phyloP scores from a whole-genome alignment of 257 asterid species.

The Linaria vulgaris region DNA sequence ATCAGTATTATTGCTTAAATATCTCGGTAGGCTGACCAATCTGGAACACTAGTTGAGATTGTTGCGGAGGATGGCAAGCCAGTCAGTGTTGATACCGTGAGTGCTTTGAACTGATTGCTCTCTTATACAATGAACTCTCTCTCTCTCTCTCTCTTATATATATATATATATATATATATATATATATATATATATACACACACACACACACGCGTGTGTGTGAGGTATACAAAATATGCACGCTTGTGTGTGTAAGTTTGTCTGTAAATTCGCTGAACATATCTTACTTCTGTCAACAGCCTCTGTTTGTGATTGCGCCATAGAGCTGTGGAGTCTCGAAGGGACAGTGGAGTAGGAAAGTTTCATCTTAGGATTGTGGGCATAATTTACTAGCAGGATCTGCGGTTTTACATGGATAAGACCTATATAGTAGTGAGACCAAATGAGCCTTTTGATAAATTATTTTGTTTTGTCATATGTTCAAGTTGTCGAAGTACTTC shows the following conservation, averaged over 20 bases:
- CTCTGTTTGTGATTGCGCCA: slow-evolving; percentile 73
- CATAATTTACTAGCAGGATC: slow-evolving; percentile 19
- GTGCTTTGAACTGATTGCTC: slow-evolving; percentile 28
- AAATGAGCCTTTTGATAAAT: slow-evolving; percentile 19
- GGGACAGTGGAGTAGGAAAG: slow-evolving; percentile 22
- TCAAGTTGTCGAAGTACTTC: background rate
- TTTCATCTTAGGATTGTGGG: slow-evolving; percentile 15
- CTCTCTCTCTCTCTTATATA: too few relatives aligned
- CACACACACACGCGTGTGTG: too few relatives aligned
- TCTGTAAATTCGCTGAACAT: slow-evolving; percentile 17
- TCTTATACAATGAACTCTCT: background rate
- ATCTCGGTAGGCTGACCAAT: slow-evolving; percentile 42
- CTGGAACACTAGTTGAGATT: slow-evolving; percentile 60
- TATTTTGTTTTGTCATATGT: slow-evolving; percentile 9
- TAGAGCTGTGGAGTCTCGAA: slow-evolving; percentile 28
- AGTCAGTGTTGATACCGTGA: slow-evolving; percentile 59
- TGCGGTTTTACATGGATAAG: slow-evolving; percentile 29
- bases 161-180: too few relatives aligned
- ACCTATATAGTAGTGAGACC: slow-evolving; percentile 20
- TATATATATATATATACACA: too few relatives aligned
- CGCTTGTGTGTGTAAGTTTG: too few relatives aligned
- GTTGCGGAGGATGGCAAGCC: slow-evolving; percentile 61
- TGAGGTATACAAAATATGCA: too few relatives aligned
- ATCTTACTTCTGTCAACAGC: slow-evolving; percentile 46
- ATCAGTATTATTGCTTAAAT: background rate